Evolutionary conservation across 2,329 filamentous ascomycete genomes (phyloP).

Genomic region (Chaetomium globosum): DNA sequence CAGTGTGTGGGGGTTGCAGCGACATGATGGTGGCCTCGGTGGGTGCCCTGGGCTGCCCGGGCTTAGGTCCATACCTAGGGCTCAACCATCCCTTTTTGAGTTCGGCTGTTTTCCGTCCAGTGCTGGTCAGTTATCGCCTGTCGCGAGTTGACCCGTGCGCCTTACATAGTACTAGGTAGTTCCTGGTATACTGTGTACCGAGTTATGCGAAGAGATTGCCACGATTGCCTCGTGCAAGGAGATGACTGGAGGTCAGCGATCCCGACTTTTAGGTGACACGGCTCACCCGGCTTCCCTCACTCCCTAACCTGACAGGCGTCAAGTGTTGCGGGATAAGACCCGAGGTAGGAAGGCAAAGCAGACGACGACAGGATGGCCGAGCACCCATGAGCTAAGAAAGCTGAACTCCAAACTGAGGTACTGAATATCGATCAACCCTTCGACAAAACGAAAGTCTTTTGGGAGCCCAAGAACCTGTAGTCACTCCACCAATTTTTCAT

Average conservation of each 20-base stretch:
- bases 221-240: slow-evolving; percentile 9
- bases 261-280: slow-evolving; percentile 11
- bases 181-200: too few relatives aligned
- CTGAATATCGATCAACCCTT: too few relatives aligned
- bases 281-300: background rate
- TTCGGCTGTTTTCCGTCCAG: background rate
- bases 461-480: too few relatives aligned
- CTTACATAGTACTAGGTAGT: background rate
- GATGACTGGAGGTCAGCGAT: slow-evolving; percentile 9
- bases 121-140: background rate
- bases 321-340: slow-evolving; percentile 3
- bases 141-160: background rate
- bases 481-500: too few relatives aligned
- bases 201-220: background rate
- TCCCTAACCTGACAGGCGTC: background rate
- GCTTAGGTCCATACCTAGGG: background rate
- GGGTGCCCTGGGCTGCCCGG: too few relatives aligned
- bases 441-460: too few relatives aligned
- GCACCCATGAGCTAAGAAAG: too few relatives aligned
- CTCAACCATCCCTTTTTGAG: background rate
- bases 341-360: background rate
- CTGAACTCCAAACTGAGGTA: too few relatives aligned
- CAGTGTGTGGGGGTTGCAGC: slow-evolving; percentile 2
- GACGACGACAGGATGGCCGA: background rate
- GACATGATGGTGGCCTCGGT: background rate